A percentile compares a stretch with the other conserved stretches of the same genome.
Conservation (phyloP, 805 yeast species). For the Sugiyamaella lignohabitans region DNA sequence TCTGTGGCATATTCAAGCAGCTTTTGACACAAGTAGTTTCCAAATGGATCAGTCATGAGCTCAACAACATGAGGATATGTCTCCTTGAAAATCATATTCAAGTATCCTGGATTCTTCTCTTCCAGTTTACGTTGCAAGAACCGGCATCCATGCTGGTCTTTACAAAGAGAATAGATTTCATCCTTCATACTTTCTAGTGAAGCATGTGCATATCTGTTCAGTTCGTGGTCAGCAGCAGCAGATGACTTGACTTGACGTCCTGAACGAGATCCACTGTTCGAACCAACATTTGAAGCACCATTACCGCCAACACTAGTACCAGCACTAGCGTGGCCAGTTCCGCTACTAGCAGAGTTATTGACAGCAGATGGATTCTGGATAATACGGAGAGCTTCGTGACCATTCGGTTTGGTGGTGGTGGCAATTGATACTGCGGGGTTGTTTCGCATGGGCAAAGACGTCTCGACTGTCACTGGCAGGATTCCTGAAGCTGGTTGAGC, state of each 20-base stretch:
- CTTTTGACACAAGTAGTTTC: conserved; percentile 92
- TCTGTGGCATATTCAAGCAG: conserved; percentile 67
- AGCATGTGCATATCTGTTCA: conserved; percentile 28
- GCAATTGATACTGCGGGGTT: no score
- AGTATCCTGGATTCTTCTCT: conserved; percentile 29
- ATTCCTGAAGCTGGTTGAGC: no score
- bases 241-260: not conserved
- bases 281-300: no score
- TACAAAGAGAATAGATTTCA: conserved; percentile 76
- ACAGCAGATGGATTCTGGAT: no score
- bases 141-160: conserved; percentile 95
- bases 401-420: no score
- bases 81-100: conserved; percentile 64
- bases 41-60: conserved; percentile 85
- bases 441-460: no score
- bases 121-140: conserved; percentile 85
- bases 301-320: no score
- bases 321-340: no score
- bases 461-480: no score
- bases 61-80: conserved; percentile 72
- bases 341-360: no score
- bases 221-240: conserved; percentile 6
- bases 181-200: conserved; percentile 44
- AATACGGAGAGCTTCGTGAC: no score
- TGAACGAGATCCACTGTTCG: not conserved